phyloP scores from a whole-genome alignment of 345 rosid genomes.

The Populus alba region DNA sequence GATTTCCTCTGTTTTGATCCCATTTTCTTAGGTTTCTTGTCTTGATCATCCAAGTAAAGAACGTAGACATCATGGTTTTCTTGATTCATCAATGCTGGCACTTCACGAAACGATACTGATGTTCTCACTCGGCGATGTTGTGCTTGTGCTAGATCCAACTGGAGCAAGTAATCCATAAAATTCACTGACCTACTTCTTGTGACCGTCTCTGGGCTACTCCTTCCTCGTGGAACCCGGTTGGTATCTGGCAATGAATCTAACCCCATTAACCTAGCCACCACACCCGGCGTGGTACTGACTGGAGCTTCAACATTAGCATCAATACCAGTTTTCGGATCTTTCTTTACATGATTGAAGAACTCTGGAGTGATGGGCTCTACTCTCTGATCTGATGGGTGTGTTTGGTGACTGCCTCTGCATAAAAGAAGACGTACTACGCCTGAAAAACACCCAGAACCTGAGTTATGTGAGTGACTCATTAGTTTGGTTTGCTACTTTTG shows the following conservation, averaged over 20 bases:
- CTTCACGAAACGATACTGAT: slow-evolving; percentile 79
- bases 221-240: slow-evolving; percentile 35
- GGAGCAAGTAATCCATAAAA: slow-evolving; percentile 73
- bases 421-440: slow-evolving; percentile 52
- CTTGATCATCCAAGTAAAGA: slow-evolving; percentile 43
- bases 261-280: slow-evolving; percentile 90
- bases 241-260: slow-evolving; percentile 58
- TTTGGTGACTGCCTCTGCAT: slow-evolving; percentile 65
- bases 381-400: slow-evolving; percentile 56
- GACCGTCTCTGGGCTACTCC: slow-evolving; percentile 42
- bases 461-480: slow-evolving; percentile 39
- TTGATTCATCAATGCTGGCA: slow-evolving; percentile 23
- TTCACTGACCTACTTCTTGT: slow-evolving; percentile 78
- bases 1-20: slow-evolving; percentile 31
- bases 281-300: slow-evolving; percentile 42
- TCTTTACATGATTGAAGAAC: slow-evolving; percentile 21
- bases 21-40: slow-evolving; percentile 30
- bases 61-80: slow-evolving; percentile 44
- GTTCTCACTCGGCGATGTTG: slow-evolving; percentile 60
- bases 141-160: slow-evolving; percentile 35
- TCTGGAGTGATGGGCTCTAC: slow-evolving; percentile 24
- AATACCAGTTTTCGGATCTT: not conserved
- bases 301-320: slow-evolving; percentile 11
- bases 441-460: slow-evolving; percentile 62
- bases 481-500: not conserved